These are phyloP conservation scores for Candida endomychidarum DNA, from an alignment of 805 yeast genomes.

Conservation along the genomic window DNA sequence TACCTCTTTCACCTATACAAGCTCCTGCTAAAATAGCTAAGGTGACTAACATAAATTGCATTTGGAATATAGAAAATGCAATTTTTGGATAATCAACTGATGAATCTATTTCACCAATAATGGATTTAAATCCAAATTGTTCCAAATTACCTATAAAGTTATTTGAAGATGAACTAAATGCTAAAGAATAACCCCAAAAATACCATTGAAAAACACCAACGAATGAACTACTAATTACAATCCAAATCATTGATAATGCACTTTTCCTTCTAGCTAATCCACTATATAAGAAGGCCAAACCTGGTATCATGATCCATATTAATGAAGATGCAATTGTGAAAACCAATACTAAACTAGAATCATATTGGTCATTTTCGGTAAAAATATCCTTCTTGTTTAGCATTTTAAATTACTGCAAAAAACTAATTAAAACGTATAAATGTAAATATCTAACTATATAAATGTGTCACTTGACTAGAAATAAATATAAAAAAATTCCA, in stretches of 20 bases:
- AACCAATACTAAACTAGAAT: conserved; percentile 32
- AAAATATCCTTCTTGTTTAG: conserved; percentile 30
- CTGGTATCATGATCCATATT: conserved; percentile 92
- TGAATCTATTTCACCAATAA: conserved; percentile 47
- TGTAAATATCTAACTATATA: too few relatives aligned
- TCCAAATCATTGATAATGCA: conserved; percentile 86
- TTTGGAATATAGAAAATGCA: conserved; percentile 82
- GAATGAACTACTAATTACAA: conserved; percentile 68
- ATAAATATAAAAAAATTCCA: too few relatives aligned
- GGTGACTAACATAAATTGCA: conserved; percentile 91
- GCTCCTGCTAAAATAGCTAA: conserved; percentile 90
- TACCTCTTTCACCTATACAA: conserved; percentile 82
- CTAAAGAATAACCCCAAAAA: conserved; percentile 96
- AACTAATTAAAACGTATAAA: too few relatives aligned
- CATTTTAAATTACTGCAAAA: conserved; percentile 10
- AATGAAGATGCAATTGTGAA: conserved; percentile 63
- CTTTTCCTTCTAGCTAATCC: conserved; percentile 89
- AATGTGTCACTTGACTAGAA: too few relatives aligned
- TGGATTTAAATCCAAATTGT: conserved; percentile 76
- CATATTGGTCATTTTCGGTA: conserved; percentile 33
- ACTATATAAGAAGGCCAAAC: conserved; percentile 86
- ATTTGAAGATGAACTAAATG: conserved; percentile 80
- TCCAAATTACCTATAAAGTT: conserved; percentile 85
- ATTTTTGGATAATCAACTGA: conserved; percentile 69
- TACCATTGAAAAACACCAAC: conserved; percentile 90